Conservation (phyloP, 495 filamentous ascomycete genomes). For the Xylona heveae region DNA sequence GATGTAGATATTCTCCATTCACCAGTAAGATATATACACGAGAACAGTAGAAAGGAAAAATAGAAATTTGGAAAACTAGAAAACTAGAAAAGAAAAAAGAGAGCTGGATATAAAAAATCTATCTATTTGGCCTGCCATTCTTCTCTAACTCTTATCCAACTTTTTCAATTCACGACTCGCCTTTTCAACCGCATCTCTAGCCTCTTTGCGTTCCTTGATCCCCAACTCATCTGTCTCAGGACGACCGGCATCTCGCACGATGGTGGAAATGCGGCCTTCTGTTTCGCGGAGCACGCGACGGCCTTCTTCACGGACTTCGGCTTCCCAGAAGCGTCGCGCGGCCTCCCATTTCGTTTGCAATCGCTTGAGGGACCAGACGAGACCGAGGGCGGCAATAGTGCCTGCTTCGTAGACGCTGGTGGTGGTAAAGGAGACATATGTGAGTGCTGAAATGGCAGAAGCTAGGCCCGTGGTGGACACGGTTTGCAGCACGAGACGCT, state of each 20-base stretch:
- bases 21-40: too few relatives aligned
- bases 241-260: slow-evolving; percentile 27
- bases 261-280: slow-evolving; percentile 38
- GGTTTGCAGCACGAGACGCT: slow-evolving; percentile 56
- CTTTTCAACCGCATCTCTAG: too few relatives aligned
- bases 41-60: too few relatives aligned
- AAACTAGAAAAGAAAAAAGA: too few relatives aligned
- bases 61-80: too few relatives aligned
- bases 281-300: slow-evolving; percentile 45
- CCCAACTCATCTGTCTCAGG: too few relatives aligned
- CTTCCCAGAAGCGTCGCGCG: slow-evolving; percentile 49
- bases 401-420: slow-evolving; percentile 41
- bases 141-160: too few relatives aligned
- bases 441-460: slow-evolving; percentile 40
- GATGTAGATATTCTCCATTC: too few relatives aligned
- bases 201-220: too few relatives aligned
- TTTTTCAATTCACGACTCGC: too few relatives aligned
- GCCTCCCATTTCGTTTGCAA: slow-evolving; percentile 66
- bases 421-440: slow-evolving; percentile 38
- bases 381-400: slow-evolving; percentile 56
- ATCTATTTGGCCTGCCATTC: too few relatives aligned
- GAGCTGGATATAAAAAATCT: too few relatives aligned
- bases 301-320: slow-evolving; percentile 59
- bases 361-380: slow-evolving; percentile 47
- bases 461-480: slow-evolving; percentile 40